Evolutionary conservation across 129 eudicot genomes (phyloP).

Genomic region (Heracleum sosnowskyi): DNA sequence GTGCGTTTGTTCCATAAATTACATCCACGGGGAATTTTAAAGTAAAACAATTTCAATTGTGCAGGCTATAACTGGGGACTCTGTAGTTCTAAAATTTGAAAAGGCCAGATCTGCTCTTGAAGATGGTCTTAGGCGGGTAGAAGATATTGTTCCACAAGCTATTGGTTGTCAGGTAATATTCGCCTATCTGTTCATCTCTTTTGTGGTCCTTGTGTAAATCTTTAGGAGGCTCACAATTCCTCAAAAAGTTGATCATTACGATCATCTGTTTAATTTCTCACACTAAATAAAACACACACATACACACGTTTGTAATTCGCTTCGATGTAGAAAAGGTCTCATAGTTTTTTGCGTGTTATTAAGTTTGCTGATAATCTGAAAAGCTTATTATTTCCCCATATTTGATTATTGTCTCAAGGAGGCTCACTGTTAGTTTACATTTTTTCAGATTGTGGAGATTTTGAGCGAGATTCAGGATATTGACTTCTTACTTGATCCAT

Average conservation of each 20-base stretch:
- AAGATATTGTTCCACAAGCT: constrained; percentile 85
- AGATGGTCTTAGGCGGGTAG: constrained; percentile 83
- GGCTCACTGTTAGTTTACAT: not conserved
- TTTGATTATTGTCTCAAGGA: not conserved
- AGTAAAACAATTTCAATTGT: constrained; percentile 1
- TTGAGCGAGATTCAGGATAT: constrained; percentile 55
- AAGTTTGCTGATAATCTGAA: not conserved
- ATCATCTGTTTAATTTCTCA: not conserved
- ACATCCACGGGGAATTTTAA: not conserved
- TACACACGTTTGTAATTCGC: not conserved
- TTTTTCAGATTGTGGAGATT: constrained; percentile 68
- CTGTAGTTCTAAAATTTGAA: constrained; percentile 78
- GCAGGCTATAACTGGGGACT: constrained; percentile 97
- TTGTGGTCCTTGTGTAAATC: not conserved
- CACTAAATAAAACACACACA: not conserved
- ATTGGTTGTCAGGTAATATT: constrained; percentile 80
- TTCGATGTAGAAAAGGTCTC: not conserved
- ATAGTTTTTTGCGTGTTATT: not conserved
- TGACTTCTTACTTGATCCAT: constrained; percentile 75
- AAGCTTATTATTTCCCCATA: not conserved
- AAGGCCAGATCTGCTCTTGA: constrained; percentile 76
- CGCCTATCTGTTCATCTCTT: not conserved
- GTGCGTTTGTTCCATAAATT: not conserved
- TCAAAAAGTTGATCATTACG: not conserved
- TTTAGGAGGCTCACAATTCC: not conserved